Evolutionary conservation across 1,139 yeast species (phyloP).

Genomic region (Suhomyces bokatorum): DNA sequence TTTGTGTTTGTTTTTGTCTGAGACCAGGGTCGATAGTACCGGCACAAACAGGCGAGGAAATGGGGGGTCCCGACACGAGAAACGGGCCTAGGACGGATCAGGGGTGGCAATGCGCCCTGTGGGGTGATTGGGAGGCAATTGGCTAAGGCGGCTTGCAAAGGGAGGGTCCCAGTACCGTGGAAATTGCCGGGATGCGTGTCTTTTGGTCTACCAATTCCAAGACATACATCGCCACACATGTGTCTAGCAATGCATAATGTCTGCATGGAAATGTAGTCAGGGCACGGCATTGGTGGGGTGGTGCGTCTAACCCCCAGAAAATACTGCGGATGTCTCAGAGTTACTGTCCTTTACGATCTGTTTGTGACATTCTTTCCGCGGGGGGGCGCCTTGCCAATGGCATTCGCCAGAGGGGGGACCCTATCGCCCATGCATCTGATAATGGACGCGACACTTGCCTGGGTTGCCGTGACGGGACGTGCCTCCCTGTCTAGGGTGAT

Average conservation of each 20-base stretch:
- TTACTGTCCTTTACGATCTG: constrained; percentile 9
- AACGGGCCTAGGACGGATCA: neutral
- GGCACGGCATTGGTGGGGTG: neutral
- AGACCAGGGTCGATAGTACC: constrained; percentile 5
- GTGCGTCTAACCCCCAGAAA: neutral
- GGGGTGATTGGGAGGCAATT: neutral
- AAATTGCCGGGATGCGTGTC: neutral
- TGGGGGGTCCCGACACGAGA: neutral
- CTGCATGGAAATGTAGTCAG: constrained; percentile 1
- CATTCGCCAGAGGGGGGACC: too few species aligned
- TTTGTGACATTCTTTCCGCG: neutral
- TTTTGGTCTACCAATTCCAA: neutral
- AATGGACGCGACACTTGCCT: too few species aligned
- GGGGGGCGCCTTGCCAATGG: neutral
- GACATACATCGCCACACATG: constrained; percentile 4
- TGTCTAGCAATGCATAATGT: constrained; percentile 3
- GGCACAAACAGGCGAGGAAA: neutral
- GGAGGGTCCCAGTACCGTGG: too few species aligned
- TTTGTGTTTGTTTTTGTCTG: constrained; percentile 13
- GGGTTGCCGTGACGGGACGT: too few species aligned
- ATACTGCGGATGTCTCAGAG: constrained; percentile 10
- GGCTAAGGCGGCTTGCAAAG: too few species aligned
- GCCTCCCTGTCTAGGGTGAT: too few species aligned
- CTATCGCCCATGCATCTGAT: too few species aligned
- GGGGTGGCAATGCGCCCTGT: neutral